These are phyloP conservation scores for Neopestalotiopsis sp. DNA, from an alignment of 2,329 filamentous ascomycete genomes.

Conservation along the genomic window DNA sequence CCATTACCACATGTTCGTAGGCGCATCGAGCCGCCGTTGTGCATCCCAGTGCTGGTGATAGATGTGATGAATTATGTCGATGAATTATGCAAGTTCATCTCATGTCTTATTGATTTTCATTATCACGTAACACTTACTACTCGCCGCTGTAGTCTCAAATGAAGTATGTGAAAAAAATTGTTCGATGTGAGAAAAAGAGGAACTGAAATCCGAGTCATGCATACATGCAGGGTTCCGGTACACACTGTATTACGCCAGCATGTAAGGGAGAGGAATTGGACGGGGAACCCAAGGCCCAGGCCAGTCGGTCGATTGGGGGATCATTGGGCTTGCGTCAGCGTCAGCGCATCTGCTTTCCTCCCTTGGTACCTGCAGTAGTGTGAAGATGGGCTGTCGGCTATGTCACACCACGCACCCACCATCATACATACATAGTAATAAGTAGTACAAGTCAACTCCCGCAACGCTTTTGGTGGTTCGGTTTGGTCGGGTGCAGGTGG, in stretches of 20 bases:
- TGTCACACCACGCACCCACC: neutral
- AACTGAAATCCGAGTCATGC: neutral
- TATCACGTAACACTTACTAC: too few relatives aligned
- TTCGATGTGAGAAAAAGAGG: neutral
- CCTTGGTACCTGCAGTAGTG: slow-evolving; percentile 1
- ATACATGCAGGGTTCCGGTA: neutral
- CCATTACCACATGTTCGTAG: too few relatives aligned
- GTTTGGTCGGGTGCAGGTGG: too few relatives aligned
- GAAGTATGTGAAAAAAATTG: neutral
- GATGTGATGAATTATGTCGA: too few relatives aligned
- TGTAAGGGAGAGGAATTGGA: too few relatives aligned
- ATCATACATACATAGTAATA: neutral
- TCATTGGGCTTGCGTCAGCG: neutral
- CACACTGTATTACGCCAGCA: neutral
- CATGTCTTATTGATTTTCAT: too few relatives aligned
- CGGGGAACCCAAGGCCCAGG: too few relatives aligned
- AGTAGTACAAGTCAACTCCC: neutral
- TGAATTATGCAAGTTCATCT: too few relatives aligned
- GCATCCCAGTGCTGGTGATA: too few relatives aligned
- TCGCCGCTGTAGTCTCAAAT: neutral
- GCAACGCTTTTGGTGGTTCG: too few relatives aligned
- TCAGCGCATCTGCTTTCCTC: neutral
- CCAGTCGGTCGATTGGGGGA: too few relatives aligned
- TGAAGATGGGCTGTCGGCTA: neutral
- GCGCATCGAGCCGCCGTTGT: too few relatives aligned